Evolutionary conservation across 1,284 basidiomycete genomes (phyloP), one percentile per base, ranked within the genome.

Genomic region (Ustilago trichophora): DNA sequence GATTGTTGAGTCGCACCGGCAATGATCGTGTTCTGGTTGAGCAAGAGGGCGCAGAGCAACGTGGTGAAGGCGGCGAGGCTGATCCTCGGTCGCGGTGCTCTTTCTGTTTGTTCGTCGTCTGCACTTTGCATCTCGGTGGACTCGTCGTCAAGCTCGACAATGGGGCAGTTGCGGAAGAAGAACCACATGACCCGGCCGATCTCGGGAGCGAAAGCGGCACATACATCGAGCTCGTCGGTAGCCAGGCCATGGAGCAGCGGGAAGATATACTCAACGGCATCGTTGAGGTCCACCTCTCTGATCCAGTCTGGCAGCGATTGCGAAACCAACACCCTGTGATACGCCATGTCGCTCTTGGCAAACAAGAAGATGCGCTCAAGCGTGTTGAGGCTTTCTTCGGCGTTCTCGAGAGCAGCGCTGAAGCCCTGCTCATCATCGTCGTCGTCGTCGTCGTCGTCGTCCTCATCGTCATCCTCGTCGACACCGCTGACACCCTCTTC

Each of bases 321-420:
- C 31, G 80, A 76, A 71, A 97, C 94, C 81, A 91, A 93, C 27
- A 92, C 87, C 31, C 64, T 86, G 77, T 96, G 93, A 78, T 92
- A 92, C 13, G 88, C 84, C 52, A 90, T 88, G 68, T 89, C 89
- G 82, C 92, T 94, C 74, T 90, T 88, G 60, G 91, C 91, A 76
- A 93, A 93, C 24, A 98, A 86, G 83, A 96, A 98, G 72, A 97
- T 96, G 76, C 91, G 90, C 83, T 98, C 94, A 50, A 95, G 86
- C 52, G 71, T 88, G 87, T 75, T 93, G 90, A 73, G 85, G 81
- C 73, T 54, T 25, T 73, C 72, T 19, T 72, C 68, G 21, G 41
- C 49, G 9, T 54, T 41, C 15, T 73, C 67, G 21, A 42, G 36
- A 12, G 26, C 56, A 34, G 19, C 35, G 16, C 34, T 48, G 15